Conservation (phyloP, 257 asterid genomes). For the Mentha longifolia region DNA sequence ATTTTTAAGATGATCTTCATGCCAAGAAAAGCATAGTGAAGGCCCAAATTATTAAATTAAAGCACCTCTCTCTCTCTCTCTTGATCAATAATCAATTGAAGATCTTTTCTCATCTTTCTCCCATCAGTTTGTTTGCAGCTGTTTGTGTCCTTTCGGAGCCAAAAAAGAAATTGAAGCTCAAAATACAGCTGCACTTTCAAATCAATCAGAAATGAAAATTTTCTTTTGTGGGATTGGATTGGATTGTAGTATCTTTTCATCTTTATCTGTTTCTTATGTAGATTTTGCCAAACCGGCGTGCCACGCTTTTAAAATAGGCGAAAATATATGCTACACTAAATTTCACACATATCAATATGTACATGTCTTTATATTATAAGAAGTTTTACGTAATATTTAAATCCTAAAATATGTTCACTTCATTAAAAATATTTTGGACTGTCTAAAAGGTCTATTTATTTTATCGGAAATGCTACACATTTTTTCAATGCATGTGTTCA, state of each 20-base stretch:
- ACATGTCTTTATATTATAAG: neutral
- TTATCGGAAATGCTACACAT: no score
- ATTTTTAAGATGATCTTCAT: conserved; percentile 42
- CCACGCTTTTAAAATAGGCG: neutral
- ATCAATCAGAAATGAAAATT: conserved; percentile 28
- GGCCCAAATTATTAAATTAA: no score
- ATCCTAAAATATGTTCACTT: no score
- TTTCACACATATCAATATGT: neutral
- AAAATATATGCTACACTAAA: neutral
- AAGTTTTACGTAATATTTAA: no score
- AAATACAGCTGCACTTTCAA: conserved; percentile 35
- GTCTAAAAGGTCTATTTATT: no score
- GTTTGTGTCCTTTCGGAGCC: conserved; percentile 7
- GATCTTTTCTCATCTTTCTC: conserved; percentile 9
- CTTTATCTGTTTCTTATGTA: conserved; percentile 27
- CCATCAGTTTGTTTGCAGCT: neutral
- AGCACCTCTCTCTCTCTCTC: conserved; percentile 10
- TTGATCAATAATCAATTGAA: neutral
- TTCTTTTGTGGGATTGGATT: conserved; percentile 1
- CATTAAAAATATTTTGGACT: no score
- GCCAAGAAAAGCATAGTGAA: conserved; percentile 42
- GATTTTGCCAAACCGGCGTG: conserved; percentile 33
- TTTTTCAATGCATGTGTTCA: no score
- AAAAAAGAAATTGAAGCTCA: conserved; percentile 23
- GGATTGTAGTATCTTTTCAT: conserved; percentile 23